Base-by-base conservation (phyloP, 139 green algal genomes). In the Coccomyxa sp. region DNA sequence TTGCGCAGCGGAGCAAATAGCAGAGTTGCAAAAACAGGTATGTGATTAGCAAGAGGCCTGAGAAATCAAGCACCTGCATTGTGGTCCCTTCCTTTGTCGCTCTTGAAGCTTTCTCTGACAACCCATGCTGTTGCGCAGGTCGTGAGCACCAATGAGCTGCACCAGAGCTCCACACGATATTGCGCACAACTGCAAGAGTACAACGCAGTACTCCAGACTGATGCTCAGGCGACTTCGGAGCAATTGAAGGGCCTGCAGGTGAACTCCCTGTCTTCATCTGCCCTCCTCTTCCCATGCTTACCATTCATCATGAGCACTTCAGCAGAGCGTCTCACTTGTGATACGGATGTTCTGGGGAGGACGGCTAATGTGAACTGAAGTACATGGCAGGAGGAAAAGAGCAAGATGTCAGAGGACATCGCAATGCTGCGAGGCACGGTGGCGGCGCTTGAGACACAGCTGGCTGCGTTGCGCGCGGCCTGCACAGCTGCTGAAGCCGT, bases 161-260 rank as follows among this genome's bases (percentile, higher is more conserved):
- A 82, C 58, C 45, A 66, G 31, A 57, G 71, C 23, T 17, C 78
- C 57, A 58, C 60, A 28, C 27, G 28, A 25, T 82, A 82, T 58
- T 71, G 63, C 58, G 18, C 21, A 14, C 78, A 82, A 58, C 58
- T 82, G 78, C 78, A 82, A 25, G 78, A 82, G 58, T 82, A 75
- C 78, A 82, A 82, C 58, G 58, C 23, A 27, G 58, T 21, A 12
- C 78, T 82, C 57, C 78, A 82, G 58, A 58, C 57, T 14, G 78
- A 82, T n/a, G 18, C 63, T 25, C 17, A 51, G 25, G 78, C 58
- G 13, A 27, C 78, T 13, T 21, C 58, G 25, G 78, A 58, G 12
- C 13, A 23, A 12, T 13, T 66, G 25, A 27, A 58, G 12, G 51
- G 11, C 25, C 21, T 82, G 18, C 14, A 31, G 17, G 78, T 27